These are phyloP conservation scores for Aspergillus unguis DNA, from an alignment of 2,329 filamentous ascomycete species.

Conservation along the genomic window DNA sequence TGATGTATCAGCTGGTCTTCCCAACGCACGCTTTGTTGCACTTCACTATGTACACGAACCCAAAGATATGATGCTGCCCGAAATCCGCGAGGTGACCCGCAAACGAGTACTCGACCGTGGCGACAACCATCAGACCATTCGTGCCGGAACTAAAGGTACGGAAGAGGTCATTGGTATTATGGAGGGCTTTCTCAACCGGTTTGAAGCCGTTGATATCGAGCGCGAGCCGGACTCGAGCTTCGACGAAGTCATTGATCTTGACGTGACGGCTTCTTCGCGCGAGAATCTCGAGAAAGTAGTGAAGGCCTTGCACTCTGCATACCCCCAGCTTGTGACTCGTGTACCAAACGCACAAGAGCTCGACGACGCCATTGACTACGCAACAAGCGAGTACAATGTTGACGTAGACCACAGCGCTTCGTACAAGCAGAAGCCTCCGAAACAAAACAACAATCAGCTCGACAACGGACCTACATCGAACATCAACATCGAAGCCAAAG, in stretches of 20 bases:
- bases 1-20: conserved; percentile 64
- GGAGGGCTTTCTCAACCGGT: conserved; percentile 86
- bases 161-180: conserved; percentile 83
- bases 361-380: conserved; percentile 72
- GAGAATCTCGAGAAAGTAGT: conserved; percentile 81
- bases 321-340: conserved; percentile 65
- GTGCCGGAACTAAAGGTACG: conserved; percentile 68
- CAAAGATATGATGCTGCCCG: conserved; percentile 58
- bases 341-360: conserved; percentile 71
- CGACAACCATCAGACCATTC: conserved; percentile 97
- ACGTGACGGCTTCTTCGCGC: conserved; percentile 72
- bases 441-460: conserved; percentile 35
- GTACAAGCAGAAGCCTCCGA: conserved; percentile 41
- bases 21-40: conserved; percentile 70
- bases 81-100: conserved; percentile 71
- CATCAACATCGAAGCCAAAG: conserved; percentile 34
- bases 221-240: conserved; percentile 74
- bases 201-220: conserved; percentile 70
- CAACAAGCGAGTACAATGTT: conserved; percentile 73
- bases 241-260: conserved; percentile 78
- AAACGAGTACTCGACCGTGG: conserved; percentile 78
- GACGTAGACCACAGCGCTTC: conserved; percentile 66
- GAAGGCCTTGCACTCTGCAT: conserved; percentile 66
- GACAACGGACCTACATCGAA: conserved; percentile 18
- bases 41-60: conserved; percentile 81